Percentiles rank a stretch among this genome's conserved stretches.
phyloP scores from a whole-genome alignment of 768 basidiomycete species.

The Lactifluus volemus region DNA sequence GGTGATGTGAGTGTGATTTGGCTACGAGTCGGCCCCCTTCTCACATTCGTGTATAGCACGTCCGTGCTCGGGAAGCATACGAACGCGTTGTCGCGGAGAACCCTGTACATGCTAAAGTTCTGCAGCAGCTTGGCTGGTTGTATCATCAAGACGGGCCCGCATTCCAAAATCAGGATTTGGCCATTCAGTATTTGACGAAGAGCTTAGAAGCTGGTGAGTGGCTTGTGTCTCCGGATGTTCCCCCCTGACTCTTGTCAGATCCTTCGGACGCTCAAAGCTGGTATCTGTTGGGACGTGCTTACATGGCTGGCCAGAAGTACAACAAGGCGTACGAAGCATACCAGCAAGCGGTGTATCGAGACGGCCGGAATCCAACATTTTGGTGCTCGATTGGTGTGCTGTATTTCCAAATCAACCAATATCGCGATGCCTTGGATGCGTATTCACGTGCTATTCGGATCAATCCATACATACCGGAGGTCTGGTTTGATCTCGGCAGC shows the following conservation, averaged over 20 bases:
- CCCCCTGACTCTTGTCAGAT: slow-evolving; percentile 46
- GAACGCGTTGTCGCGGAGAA: slow-evolving; percentile 92
- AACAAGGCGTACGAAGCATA: slow-evolving; percentile 99
- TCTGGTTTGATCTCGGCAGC: slow-evolving; percentile 96
- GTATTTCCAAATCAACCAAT: slow-evolving; percentile 99
- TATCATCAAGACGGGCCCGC: slow-evolving; percentile 93
- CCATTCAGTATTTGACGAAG: slow-evolving; percentile 90
- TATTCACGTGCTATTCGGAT: slow-evolving; percentile 98
- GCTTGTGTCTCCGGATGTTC: too few relatives aligned
- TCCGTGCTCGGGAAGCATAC: slow-evolving; percentile 88
- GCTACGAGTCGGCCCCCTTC: neutral
- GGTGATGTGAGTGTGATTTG: slow-evolving; percentile 61
- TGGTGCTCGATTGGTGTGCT: slow-evolving; percentile 99
- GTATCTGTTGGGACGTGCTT: slow-evolving; percentile 97
- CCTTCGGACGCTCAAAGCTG: slow-evolving; percentile 95
- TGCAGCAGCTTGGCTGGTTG: slow-evolving; percentile 96
- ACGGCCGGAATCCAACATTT: slow-evolving; percentile 97
- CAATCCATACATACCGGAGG: slow-evolving; percentile 92
- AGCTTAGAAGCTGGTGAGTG: slow-evolving; percentile 85
- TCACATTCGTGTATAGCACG: slow-evolving; percentile 53
- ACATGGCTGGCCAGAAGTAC: slow-evolving; percentile 98
- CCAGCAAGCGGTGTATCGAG: slow-evolving; percentile 97
- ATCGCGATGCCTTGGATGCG: slow-evolving; percentile 95
- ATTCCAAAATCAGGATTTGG: slow-evolving; percentile 93
- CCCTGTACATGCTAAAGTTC: slow-evolving; percentile 90